phyloP scores from a whole-genome alignment of 2,329 filamentous ascomycete genomes.

The Epichloe scottii region DNA sequence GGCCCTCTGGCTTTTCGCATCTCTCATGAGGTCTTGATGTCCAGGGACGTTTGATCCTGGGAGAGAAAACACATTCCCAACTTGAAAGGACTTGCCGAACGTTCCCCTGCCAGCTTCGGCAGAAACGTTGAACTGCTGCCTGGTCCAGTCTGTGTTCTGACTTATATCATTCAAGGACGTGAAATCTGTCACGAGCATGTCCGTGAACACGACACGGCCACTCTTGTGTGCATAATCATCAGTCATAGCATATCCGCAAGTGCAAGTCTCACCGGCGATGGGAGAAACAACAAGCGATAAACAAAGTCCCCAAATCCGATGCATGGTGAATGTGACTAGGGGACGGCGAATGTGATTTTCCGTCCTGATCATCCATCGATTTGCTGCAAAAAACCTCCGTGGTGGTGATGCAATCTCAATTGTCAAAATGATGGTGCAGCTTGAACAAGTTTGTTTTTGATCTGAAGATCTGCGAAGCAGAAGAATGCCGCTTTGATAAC shows the following conservation, averaged over 20 bases:
- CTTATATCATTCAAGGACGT: constrained; percentile 37
- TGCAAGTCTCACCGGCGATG: constrained; percentile 35
- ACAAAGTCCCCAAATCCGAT: neutral
- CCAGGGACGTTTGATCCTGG: constrained; percentile 24
- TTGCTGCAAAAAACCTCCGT: neutral
- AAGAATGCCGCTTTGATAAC: no score
- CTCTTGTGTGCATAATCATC: constrained; percentile 23
- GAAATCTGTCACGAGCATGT: constrained; percentile 62
- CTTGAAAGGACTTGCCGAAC: constrained; percentile 51
- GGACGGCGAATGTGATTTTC: neutral
- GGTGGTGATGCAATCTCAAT: neutral
- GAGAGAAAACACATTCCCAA: constrained; percentile 45
- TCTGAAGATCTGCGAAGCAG: neutral
- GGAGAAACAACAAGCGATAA: constrained; percentile 9
- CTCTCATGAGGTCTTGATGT: constrained; percentile 8
- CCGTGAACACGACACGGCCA: constrained; percentile 45
- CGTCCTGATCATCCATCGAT: neutral
- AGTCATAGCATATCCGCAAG: constrained; percentile 57
- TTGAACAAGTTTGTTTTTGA: neutral
- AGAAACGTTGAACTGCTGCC: constrained; percentile 55
- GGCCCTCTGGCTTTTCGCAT: constrained; percentile 29
- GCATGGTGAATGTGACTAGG: neutral
- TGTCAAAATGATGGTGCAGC: neutral
- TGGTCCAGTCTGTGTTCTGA: constrained; percentile 46
- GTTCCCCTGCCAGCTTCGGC: constrained; percentile 44